Conservation (phyloP, 208 protist genomes). For the Lotmaria passim region DNA sequence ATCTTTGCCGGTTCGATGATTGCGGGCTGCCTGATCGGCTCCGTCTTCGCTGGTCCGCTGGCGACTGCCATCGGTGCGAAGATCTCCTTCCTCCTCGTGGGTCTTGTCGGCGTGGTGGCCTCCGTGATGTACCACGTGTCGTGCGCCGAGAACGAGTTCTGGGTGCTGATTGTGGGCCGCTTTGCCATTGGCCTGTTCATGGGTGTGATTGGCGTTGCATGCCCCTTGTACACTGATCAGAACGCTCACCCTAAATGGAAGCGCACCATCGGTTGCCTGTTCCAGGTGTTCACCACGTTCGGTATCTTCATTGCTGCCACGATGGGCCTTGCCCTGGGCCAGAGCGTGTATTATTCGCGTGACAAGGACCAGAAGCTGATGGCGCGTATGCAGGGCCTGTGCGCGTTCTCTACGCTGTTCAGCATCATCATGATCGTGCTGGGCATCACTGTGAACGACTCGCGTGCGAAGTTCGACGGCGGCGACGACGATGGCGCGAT, state of each 20-base stretch:
- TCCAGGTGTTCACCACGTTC: constrained; percentile 84
- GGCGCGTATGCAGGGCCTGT: constrained; percentile 72
- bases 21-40: constrained; percentile 77
- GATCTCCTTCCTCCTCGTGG: constrained; percentile 60
- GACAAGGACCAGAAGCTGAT: constrained; percentile 49
- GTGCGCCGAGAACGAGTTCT: constrained; percentile 58
- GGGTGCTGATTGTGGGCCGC: constrained; percentile 69
- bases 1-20: constrained; percentile 88
- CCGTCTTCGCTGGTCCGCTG: constrained; percentile 62
- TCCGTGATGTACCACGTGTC: constrained; percentile 75
- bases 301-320: constrained; percentile 80
- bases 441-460: constrained; percentile 37
- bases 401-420: constrained; percentile 65
- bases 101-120: constrained; percentile 54
- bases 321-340: constrained; percentile 63
- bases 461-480: constrained; percentile 29
- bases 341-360: constrained; percentile 42
- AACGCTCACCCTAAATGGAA: constrained; percentile 64
- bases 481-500: constrained; percentile 16
- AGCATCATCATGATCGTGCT: constrained; percentile 55
- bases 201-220: constrained; percentile 65
- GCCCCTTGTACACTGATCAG: constrained; percentile 79
- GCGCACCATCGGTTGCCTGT: constrained; percentile 72
- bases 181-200: constrained; percentile 75
- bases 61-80: constrained; percentile 53